Percentiles rank a stretch among this genome's conserved stretches.
phyloP scores from a whole-genome alignment of 495 filamentous ascomycete species.

The Paragyromitra xinjiangensis region DNA sequence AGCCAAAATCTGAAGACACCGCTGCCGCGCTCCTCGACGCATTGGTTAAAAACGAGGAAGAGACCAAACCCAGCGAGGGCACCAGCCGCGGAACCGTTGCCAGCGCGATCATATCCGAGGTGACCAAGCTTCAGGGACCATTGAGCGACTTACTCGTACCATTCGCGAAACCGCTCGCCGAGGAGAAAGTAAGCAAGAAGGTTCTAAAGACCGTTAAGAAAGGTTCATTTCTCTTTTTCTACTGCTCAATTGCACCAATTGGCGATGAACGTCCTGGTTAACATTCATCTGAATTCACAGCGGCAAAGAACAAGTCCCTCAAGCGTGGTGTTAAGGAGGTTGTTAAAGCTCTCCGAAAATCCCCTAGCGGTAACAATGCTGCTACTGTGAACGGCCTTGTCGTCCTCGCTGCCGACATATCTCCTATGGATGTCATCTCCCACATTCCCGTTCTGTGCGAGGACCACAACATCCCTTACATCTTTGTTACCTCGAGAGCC shows the following conservation, averaged over 20 bases:
- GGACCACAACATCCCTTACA: conserved; percentile 92
- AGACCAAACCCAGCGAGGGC: conserved; percentile 45
- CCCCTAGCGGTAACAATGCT: conserved; percentile 67
- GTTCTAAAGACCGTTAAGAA: conserved; percentile 91
- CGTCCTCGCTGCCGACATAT: conserved; percentile 95
- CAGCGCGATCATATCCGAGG: conserved; percentile 46
- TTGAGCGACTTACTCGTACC: conserved; percentile 71
- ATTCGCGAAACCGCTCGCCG: conserved; percentile 90
- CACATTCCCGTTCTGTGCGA: conserved; percentile 98
- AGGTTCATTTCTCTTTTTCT: conserved; percentile 65
- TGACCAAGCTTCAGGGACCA: conserved; percentile 54
- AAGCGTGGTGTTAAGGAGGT: conserved; percentile 98
- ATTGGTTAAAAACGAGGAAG: conserved; percentile 36
- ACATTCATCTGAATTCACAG: conserved; percentile 61
- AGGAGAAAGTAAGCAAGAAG: conserved; percentile 93
- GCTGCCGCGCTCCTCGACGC: conserved; percentile 54
- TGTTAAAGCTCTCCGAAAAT: conserved; percentile 95
- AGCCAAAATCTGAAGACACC: conserved; percentile 59
- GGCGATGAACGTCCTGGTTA: conserved; percentile 1
- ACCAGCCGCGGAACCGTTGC: conserved; percentile 43
- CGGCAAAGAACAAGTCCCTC: conserved; percentile 89
- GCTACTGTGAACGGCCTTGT: conserved; percentile 73
- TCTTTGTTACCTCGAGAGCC: conserved; percentile 85
- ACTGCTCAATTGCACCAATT: conserved; percentile 26
- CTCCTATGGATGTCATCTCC: conserved; percentile 94